Base-by-base conservation (phyloP, 345 rosid genomes). In the Diplotaxis tenuifolia region DNA sequence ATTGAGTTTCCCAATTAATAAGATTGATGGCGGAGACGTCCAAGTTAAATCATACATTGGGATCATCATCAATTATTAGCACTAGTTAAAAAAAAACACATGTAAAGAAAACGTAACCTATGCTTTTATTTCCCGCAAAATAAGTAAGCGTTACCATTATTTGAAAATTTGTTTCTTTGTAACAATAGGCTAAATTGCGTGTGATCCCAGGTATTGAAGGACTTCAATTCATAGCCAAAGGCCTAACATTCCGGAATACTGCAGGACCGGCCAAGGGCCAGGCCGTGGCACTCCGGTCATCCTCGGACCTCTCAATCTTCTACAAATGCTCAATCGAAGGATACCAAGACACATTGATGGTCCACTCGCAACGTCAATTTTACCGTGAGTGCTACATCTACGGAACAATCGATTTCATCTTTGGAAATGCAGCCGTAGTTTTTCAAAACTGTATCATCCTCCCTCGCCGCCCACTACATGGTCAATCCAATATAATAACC, bases 381-480 rank as follows among this genome's bases (percentile, higher is more conserved):
- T 91, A 91, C 87, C 83, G 71, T 16, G 94, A 88, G 23, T 88
- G 98, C 77, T 84, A 83, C 82, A 82, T 94, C 4, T 91, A 88
- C 9, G 98, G 98, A 68, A 89, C 97, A 0, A 85, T 94, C 0
- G 98, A 94, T 72, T 94, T 91, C 85, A 94, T 94, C 4, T 94
- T 94, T 3, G 96, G 97, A 4, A 89, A 91, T 7, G 97, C 97
- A 0, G 96, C 97, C 0, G 94, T 72, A 0, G 96, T 89, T 1
- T 71, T 94, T 18, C 97, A 94, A 32, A 87, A 86, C 80, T 94
- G 97, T 81, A 78, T 83, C 79, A 91, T 91, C 38, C 87, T 86
- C 34, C 92, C 83, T 0, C 76, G 94, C 7, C 78, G 84, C 27
- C 97, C 97, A 2, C 83, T 89, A 80, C 81, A 56, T 28, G 73